These are phyloP conservation scores for Tilletia caries DNA, from an alignment of 1,284 basidiomycete species.

Conservation along the genomic window DNA sequence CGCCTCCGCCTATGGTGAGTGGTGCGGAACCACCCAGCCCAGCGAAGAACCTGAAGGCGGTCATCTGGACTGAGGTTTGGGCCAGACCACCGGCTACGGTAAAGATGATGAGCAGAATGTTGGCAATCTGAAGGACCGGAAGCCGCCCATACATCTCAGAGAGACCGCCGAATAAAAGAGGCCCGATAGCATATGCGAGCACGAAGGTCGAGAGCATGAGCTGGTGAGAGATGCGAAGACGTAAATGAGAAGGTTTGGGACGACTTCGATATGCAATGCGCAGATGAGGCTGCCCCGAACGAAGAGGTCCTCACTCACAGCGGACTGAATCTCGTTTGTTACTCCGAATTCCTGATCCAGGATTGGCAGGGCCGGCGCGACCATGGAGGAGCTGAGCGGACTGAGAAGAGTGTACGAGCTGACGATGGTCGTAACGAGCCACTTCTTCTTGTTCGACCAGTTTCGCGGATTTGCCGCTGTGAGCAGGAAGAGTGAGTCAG, in stretches of 20 bases:
- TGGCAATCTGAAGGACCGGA: slow-evolving; percentile 37
- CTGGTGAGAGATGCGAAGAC: not conserved
- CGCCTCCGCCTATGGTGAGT: slow-evolving; percentile 59
- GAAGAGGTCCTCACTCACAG: not conserved
- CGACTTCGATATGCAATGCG: not conserved
- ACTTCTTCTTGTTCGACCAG: slow-evolving; percentile 65
- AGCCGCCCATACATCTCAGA: slow-evolving; percentile 60
- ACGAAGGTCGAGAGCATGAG: slow-evolving; percentile 44
- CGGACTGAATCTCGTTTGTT: slow-evolving; percentile 12
- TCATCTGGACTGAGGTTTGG: slow-evolving; percentile 18
- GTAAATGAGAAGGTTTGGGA: not conserved
- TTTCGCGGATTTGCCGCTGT: slow-evolving; percentile 63
- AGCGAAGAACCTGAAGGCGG: slow-evolving; percentile 37
- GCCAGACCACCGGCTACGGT: slow-evolving; percentile 21
- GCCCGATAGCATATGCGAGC: slow-evolving; percentile 40
- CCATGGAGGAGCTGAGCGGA: slow-evolving; percentile 45
- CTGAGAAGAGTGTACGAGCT: slow-evolving; percentile 42
- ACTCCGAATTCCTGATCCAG: slow-evolving; percentile 35
- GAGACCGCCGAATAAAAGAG: slow-evolving; percentile 55
- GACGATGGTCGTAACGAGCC: slow-evolving; percentile 60
- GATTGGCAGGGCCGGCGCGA: slow-evolving; percentile 39
- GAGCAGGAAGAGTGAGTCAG: not conserved
- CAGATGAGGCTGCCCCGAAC: not conserved
- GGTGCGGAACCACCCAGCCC: slow-evolving; percentile 52
- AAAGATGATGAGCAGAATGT: slow-evolving; percentile 38